These are phyloP conservation scores for Baorangia bicolor DNA, from an alignment of 768 basidiomycete genomes.

Conservation along the genomic window DNA sequence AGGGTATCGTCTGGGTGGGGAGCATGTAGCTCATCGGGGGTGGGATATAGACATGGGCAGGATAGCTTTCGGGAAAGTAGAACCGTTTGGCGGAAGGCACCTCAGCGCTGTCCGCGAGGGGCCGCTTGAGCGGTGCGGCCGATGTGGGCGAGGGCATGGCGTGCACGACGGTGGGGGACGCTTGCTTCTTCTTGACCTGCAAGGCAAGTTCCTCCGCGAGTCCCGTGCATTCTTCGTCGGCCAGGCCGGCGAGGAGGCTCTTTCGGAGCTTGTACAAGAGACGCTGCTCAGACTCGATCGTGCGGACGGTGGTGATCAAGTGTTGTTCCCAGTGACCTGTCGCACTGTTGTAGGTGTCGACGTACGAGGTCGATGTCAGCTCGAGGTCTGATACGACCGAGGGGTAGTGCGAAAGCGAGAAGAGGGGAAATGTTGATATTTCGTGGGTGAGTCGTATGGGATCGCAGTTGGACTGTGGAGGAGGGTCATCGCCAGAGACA, in stretches of 20 bases:
- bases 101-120: constrained; percentile 24
- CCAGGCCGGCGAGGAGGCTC: constrained; percentile 55
- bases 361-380: constrained; percentile 48
- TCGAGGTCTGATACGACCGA: constrained; percentile 56
- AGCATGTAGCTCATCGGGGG: constrained; percentile 29
- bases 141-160: constrained; percentile 7
- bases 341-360: constrained; percentile 57
- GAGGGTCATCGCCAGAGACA: constrained; percentile 2
- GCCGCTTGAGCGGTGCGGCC: constrained; percentile 26
- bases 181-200: constrained; percentile 35
- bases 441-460: constrained; percentile 58
- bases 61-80: constrained; percentile 28
- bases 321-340: constrained; percentile 70
- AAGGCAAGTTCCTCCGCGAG: constrained; percentile 54
- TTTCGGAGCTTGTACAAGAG: constrained; percentile 61
- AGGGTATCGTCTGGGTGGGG: constrained; percentile 28
- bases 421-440: constrained; percentile 63
- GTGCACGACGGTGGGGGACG: not conserved
- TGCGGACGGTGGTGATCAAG: constrained; percentile 53
- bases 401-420: constrained; percentile 54
- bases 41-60: constrained; percentile 31
- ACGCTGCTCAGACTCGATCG: constrained; percentile 59
- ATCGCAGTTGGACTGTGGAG: constrained; percentile 45
- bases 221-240: constrained; percentile 56
- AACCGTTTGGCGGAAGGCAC: constrained; percentile 28